Conservation (phyloP, 108 stramenopile species). For the Pseudonitzschia multiseries region DNA sequence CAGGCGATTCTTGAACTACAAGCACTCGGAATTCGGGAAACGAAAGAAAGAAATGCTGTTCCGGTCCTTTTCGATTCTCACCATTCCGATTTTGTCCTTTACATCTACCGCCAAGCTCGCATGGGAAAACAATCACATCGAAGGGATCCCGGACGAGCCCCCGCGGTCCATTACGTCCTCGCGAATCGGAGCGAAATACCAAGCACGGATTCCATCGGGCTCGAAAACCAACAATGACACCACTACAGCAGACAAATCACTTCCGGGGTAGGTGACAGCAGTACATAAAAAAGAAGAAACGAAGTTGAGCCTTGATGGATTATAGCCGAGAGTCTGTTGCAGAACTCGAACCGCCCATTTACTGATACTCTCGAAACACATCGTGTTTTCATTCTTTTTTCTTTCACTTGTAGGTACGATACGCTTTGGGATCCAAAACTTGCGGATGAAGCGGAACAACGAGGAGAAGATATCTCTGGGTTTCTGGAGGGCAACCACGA, state of each 20-base stretch:
- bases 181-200: constrained; percentile 22
- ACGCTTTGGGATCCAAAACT: constrained; percentile 51
- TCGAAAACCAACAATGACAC: neutral
- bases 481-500: constrained; percentile 38
- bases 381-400: constrained; percentile 1
- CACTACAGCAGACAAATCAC: neutral
- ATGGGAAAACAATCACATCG: neutral
- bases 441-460: constrained; percentile 34
- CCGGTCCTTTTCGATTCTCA: neutral
- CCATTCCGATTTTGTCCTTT: neutral
- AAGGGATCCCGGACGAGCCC: constrained; percentile 30
- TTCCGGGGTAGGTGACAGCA: constrained; percentile 18
- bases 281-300: too few species aligned
- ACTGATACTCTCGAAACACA: too few species aligned
- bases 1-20: constrained; percentile 22
- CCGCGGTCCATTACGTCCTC: constrained; percentile 5
- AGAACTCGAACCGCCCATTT: too few species aligned
- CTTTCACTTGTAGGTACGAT: constrained; percentile 14
- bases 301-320: too few species aligned
- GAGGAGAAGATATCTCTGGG: constrained; percentile 47
- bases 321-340: too few species aligned
- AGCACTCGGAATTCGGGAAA: constrained; percentile 14
- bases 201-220: constrained; percentile 19
- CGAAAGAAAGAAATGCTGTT: constrained; percentile 13
- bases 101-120: neutral